Evolutionary conservation across 305 asterid genomes (phyloP).

Genomic region (Euphrasia arctica): DNA sequence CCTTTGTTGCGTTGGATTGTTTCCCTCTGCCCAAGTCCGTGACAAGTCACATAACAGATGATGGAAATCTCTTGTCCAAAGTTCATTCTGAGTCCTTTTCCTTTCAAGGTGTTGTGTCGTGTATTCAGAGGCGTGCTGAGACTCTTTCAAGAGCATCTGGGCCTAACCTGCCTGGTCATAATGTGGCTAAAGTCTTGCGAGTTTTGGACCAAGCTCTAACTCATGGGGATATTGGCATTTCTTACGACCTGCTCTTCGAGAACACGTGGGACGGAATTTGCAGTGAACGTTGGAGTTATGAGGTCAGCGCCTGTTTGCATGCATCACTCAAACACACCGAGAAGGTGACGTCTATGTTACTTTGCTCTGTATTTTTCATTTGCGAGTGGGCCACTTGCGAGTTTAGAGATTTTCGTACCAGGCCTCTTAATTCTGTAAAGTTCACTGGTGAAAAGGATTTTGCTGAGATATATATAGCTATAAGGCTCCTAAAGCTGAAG

Average conservation of each 20-base stretch:
- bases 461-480: slow-evolving; percentile 77
- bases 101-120: slow-evolving; percentile 61
- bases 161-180: slow-evolving; percentile 69
- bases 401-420: slow-evolving; percentile 74
- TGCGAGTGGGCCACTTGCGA: slow-evolving; percentile 99
- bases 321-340: slow-evolving; percentile 77
- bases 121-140: slow-evolving; percentile 74
- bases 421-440: slow-evolving; percentile 67
- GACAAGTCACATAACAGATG: slow-evolving; percentile 54
- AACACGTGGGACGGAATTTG: slow-evolving; percentile 67
- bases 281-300: slow-evolving; percentile 83
- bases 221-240: slow-evolving; percentile 71
- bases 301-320: slow-evolving; percentile 71
- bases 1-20: slow-evolving; percentile 94
- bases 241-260: slow-evolving; percentile 69
- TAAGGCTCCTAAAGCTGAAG: slow-evolving; percentile 80
- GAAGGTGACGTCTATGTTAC: slow-evolving; percentile 48
- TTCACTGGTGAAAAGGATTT: slow-evolving; percentile 86
- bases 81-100: slow-evolving; percentile 64
- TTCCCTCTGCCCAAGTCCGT: slow-evolving; percentile 81
- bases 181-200: slow-evolving; percentile 70
- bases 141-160: slow-evolving; percentile 77
- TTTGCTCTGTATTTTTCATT: slow-evolving; percentile 81
- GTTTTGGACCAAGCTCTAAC: slow-evolving; percentile 75
- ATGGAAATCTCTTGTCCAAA: slow-evolving; percentile 76